Evolutionary conservation across 73 alveolate species (phyloP), one percentile per base, ranked within the genome.

Genomic region (Symbiodinium natans): DNA sequence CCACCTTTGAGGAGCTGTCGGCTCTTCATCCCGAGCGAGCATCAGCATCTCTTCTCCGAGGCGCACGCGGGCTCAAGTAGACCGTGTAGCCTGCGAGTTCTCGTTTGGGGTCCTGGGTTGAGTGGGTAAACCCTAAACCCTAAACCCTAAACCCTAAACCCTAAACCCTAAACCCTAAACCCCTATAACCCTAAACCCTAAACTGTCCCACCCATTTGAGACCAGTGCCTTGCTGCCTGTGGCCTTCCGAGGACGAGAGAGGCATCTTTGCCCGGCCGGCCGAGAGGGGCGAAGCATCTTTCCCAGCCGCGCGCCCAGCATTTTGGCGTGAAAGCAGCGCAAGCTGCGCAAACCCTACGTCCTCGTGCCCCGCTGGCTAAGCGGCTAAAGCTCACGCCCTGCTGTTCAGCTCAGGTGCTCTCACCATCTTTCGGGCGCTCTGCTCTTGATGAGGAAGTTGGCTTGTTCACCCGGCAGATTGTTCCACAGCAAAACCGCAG

Each of bases 371-470:
- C n/a, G n/a, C n/a, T n/a, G n/a, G n/a, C n/a, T n/a, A n/a, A n/a
- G n/a, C n/a, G n/a, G n/a, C n/a, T n/a, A n/a, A n/a, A n/a, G n/a
- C n/a, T n/a, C n/a, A n/a, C n/a, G n/a, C n/a, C n/a, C n/a, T n/a
- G n/a, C n/a, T n/a, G n/a, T n/a, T n/a, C n/a, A n/a, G n/a, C 86
- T 68, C 41, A 89, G 95, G 75, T 89, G 33, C 82, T 89, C 75
- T 63, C 95, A 36, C 95, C 95, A 29, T 89, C 95, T 31, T 89
- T 42, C 34, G 75, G 95, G 15, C 95, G 95, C 36, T 89, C 95
- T 6, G 95, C 95, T 6, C 73, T 89, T 36, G 95, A 89, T 40
- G 95, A 89, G 38, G 95, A 59, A 59, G 86, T 89, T 38, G 95
- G 95, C 9, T 48, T 89, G 95, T n/a, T 19, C 31, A 10, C 31